Evolutionary conservation across 768 basidiomycete genomes (phyloP).

Genomic region (Mycena polygramma): DNA sequence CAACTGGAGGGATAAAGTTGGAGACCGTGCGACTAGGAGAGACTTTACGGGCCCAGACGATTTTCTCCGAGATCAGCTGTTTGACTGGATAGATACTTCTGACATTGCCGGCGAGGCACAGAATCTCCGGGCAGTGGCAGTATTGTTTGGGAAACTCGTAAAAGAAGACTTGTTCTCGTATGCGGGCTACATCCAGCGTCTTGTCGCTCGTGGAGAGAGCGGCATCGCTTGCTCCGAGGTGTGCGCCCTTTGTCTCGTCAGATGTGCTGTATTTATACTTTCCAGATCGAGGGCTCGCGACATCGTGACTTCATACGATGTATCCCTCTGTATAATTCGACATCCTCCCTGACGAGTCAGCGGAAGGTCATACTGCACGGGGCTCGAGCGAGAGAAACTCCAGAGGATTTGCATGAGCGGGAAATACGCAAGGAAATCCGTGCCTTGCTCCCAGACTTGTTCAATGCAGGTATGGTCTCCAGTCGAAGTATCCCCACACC

Average conservation of each 20-base stretch:
- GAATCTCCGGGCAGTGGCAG: slow-evolving; percentile 72
- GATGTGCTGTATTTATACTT: slow-evolving; percentile 9
- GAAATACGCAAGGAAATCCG: slow-evolving; percentile 81
- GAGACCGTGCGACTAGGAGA: slow-evolving; percentile 73
- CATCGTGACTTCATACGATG: slow-evolving; percentile 79
- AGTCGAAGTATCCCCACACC: background rate
- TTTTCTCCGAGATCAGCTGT: slow-evolving; percentile 80
- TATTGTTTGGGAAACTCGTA: slow-evolving; percentile 80
- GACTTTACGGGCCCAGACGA: slow-evolving; percentile 71
- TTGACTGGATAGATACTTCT: slow-evolving; percentile 84
- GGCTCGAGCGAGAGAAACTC: slow-evolving; percentile 73
- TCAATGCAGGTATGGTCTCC: slow-evolving; percentile 61
- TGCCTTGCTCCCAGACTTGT: slow-evolving; percentile 72
- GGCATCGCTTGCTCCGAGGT: slow-evolving; percentile 71
- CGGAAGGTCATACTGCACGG: slow-evolving; percentile 80
- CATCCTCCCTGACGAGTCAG: slow-evolving; percentile 73
- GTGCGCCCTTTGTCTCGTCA: slow-evolving; percentile 29
- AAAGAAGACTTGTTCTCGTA: slow-evolving; percentile 82
- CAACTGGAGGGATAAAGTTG: slow-evolving; percentile 71
- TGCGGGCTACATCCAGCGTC: slow-evolving; percentile 78
- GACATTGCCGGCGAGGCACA: slow-evolving; percentile 68
- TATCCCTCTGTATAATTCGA: slow-evolving; percentile 76
- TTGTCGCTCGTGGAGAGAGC: slow-evolving; percentile 83
- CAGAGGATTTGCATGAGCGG: slow-evolving; percentile 78
- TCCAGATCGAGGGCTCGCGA: slow-evolving; percentile 64